Base-by-base conservation (phyloP, 129 eudicot genomes). In the Heracleum sosnowskyi region DNA sequence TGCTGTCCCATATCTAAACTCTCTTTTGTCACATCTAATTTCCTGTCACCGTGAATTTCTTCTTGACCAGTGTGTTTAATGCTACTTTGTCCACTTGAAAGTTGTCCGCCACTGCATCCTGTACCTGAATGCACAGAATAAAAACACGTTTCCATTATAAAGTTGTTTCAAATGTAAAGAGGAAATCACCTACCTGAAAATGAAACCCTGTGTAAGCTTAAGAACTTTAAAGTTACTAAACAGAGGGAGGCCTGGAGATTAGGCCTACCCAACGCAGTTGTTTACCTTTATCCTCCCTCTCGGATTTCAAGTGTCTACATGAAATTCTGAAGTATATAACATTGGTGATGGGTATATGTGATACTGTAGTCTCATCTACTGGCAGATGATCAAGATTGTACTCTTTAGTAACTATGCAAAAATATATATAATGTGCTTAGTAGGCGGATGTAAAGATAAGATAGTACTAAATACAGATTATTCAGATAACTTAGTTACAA, bases 121-220 rank as follows among this genome's bases (percentile, higher is more conserved):
- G 39, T 77, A 83, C 85, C 94, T 88, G 87, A 72, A 82, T 68
- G 41, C 74, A 81, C 73, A 71, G 35, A 57, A 75, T 13, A 74
- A 60, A 60, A 24, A 74, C 76, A 72, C 53, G 15, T 24, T 53
- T 69, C 57, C 82, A 62, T 77, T 44, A 78, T 72, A 16, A 40
- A 18, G 28, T 47, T 16, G 33, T 73, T 24, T 69, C 28, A 64
- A 47, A 77, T n/a, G 47, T 45, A 70, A 26, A 76, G 55, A 9
- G 69, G 53, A 78, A 76, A 35, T 49, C 31, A 46, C 70, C 55
- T 42, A 57, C 35, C 45, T 31, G 44, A 63, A 63, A 22, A 29
- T 28, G 62, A 71, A 80, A 41, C 44, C 51, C 11, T 16, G 75
- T 33, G 53, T 72, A 26, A 4, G 45, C 33, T n/a, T 40, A 39